Conservation (phyloP, 805 yeast species). For the Phaffomyces thermotolerans region DNA sequence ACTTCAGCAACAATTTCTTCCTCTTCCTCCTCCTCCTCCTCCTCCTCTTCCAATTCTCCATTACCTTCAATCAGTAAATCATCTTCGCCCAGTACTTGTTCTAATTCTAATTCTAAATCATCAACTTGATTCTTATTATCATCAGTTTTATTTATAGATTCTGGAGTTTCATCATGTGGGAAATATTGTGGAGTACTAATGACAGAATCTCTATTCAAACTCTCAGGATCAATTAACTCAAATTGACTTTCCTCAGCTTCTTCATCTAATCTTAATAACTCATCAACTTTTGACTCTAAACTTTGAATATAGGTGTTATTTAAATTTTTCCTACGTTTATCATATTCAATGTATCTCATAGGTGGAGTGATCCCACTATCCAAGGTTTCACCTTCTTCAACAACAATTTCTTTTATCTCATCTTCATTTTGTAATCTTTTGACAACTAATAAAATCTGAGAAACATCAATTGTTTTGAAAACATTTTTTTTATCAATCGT, state of each 20-base stretch:
- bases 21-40: conserved; percentile 30
- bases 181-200: conserved; percentile 14
- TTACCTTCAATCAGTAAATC: conserved; percentile 21
- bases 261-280: conserved; percentile 64
- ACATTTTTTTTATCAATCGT: conserved; percentile 85
- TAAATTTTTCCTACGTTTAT: conserved; percentile 66
- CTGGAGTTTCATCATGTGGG: conserved; percentile 4
- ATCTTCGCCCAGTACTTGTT: conserved; percentile 38
- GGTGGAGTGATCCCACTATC: conserved; percentile 78
- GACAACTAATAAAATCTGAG: conserved; percentile 77
- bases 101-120: conserved; percentile 49
- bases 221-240: conserved; percentile 60
- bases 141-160: conserved; percentile 1
- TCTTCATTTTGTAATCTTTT: conserved; percentile 41
- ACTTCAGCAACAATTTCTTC: conserved; percentile 30
- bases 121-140: conserved; percentile 25
- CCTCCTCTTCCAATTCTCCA: conserved; percentile 23
- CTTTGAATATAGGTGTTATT: conserved; percentile 66
- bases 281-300: conserved; percentile 73
- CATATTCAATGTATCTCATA: conserved; percentile 56
- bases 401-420: conserved; percentile 35
- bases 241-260: conserved; percentile 77
- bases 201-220: conserved; percentile 23
- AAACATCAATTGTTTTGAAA: conserved; percentile 77
- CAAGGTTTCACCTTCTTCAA: conserved; percentile 35